Percentiles rank a stretch among this genome's conserved stretches.
Evolutionary conservation across 768 basidiomycete species (phyloP).

Genomic region (Suillus luteus): DNA sequence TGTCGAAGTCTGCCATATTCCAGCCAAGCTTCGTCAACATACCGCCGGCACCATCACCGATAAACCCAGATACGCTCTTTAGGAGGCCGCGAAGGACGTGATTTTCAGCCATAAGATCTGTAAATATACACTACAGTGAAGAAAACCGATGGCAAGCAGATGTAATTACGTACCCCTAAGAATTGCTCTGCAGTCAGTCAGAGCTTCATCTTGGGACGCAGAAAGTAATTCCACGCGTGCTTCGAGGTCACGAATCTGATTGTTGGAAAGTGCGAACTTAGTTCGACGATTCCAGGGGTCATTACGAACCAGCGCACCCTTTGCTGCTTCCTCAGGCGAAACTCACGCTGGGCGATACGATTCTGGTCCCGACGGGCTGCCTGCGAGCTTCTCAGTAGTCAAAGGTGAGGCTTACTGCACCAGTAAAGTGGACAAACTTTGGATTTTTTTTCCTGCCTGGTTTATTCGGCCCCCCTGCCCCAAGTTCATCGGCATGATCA

Average conservation of each 20-base stretch:
- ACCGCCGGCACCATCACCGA: constrained; percentile 85
- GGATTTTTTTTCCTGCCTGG: constrained; percentile 88
- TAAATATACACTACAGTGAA: constrained; percentile 13
- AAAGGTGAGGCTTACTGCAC: constrained; percentile 14
- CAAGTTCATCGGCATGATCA: constrained; percentile 23
- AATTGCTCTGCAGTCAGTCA: constrained; percentile 80
- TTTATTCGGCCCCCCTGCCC: constrained; percentile 27
- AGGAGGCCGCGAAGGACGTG: constrained; percentile 79
- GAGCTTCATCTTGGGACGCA: constrained; percentile 87
- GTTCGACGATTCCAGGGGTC: constrained; percentile 1
- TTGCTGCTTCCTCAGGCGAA: constrained; percentile 89
- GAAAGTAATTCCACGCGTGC: constrained; percentile 94
- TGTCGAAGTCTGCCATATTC: constrained; percentile 75
- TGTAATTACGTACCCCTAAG: constrained; percentile 57
- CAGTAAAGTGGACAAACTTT: constrained; percentile 52
- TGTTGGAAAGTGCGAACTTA: constrained; percentile 12
- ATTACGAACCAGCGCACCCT: constrained; percentile 45
- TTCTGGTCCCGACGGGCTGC: constrained; percentile 88
- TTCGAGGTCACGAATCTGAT: constrained; percentile 91
- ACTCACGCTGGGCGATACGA: constrained; percentile 91
- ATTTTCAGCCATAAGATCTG: constrained; percentile 90
- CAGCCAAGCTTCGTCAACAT: constrained; percentile 78
- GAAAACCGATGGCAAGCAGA: neutral
- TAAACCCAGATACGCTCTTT: constrained; percentile 73
- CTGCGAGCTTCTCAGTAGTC: constrained; percentile 60